phyloP scores from a whole-genome alignment of 2,329 filamentous ascomycete species.

The Ophiostoma sp. region DNA sequence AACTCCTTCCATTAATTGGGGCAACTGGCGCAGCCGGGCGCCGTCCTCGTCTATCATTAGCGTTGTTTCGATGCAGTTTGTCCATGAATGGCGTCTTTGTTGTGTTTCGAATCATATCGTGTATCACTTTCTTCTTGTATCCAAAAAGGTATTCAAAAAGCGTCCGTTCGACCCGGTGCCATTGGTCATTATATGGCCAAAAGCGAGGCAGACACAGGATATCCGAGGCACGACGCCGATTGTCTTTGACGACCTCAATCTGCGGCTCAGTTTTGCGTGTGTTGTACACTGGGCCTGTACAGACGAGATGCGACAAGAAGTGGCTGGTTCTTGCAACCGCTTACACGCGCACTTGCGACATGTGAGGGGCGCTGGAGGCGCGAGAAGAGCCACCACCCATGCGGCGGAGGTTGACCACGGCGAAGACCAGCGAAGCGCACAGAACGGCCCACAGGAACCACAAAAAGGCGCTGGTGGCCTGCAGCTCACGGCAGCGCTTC shows the following conservation, averaged over 20 bases:
- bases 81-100: background rate
- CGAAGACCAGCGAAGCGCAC: constrained; percentile 56
- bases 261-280: background rate
- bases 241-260: background rate
- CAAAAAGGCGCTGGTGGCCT: constrained; percentile 73
- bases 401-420: constrained; percentile 54
- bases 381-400: constrained; percentile 45
- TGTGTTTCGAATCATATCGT: background rate
- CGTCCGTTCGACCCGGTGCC: background rate
- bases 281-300: background rate
- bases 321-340: background rate
- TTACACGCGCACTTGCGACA: constrained; percentile 56
- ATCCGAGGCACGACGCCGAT: background rate
- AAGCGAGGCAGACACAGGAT: background rate
- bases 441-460: constrained; percentile 74
- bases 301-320: background rate
- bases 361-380: constrained; percentile 47
- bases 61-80: background rate
- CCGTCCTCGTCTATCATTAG: constrained; percentile 8
- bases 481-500: constrained; percentile 72
- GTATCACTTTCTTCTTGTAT: background rate
- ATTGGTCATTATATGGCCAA: constrained; percentile 5
- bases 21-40: constrained; percentile 15
- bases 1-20: constrained; percentile 22
- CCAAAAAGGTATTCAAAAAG: background rate